Evolutionary conservation across 2,329 filamentous ascomycete genomes (phyloP).

Genomic region (Berkeleyomyces rouxiae): DNA sequence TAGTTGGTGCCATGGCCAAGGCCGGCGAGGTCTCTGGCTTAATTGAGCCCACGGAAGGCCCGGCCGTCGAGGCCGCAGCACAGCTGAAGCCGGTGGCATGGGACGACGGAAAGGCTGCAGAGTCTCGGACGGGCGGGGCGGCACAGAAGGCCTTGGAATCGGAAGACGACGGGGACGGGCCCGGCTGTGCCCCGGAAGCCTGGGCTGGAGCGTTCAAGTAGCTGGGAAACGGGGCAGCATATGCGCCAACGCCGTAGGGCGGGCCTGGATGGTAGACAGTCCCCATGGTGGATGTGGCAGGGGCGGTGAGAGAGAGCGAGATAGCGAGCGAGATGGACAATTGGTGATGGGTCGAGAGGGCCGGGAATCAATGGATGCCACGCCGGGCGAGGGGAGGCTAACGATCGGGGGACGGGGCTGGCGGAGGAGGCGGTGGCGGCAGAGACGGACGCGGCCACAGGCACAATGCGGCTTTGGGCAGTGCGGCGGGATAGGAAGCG

Average conservation of each 20-base stretch:
- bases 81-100: not conserved
- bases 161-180: not conserved
- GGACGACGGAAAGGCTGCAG: not conserved
- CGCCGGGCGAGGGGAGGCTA: not conserved
- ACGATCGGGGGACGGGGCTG: not conserved
- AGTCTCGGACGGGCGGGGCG: not conserved
- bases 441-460: not conserved
- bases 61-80: not conserved
- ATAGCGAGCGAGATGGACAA: not conserved
- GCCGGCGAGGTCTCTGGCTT: not conserved
- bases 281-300: slow-evolving; percentile 2
- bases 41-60: not conserved
- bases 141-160: not conserved
- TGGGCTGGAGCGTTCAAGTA: not conserved
- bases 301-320: not conserved
- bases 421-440: not conserved
- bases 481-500: not conserved
- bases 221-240: slow-evolving; percentile 1
- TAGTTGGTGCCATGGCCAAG: not conserved
- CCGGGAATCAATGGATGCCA: not conserved
- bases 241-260: slow-evolving; percentile 3
- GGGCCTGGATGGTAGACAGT: slow-evolving; percentile 3
- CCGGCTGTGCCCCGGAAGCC: not conserved
- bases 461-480: not conserved
- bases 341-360: not conserved